Evolutionary conservation across 257 asterid genomes (phyloP).

Genomic region (Gardenia jasminoides): DNA sequence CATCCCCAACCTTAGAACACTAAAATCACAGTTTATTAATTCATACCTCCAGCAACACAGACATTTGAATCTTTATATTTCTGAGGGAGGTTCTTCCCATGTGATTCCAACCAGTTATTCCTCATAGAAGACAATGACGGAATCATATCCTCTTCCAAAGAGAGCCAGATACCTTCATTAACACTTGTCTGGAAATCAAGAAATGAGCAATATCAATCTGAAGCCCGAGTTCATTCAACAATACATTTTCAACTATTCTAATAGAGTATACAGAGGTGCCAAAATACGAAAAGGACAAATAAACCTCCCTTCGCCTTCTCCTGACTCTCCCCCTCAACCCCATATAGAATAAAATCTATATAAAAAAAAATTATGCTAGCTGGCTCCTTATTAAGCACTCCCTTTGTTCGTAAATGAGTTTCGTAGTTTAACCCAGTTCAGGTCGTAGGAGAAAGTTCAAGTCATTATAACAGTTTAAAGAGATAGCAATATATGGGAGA

Average conservation of each 20-base stretch:
- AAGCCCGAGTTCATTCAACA: slow-evolving; percentile 4
- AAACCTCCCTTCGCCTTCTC: too few relatives aligned
- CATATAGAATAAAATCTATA: too few relatives aligned
- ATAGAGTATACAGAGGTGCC: too few relatives aligned
- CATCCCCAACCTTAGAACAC: slow-evolving; percentile 1
- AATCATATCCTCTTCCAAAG: slow-evolving; percentile 82
- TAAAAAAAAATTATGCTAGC: too few relatives aligned
- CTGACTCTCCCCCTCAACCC: too few relatives aligned
- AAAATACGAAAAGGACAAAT: too few relatives aligned
- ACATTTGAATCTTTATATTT: slow-evolving; percentile 76
- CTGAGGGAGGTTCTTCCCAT: slow-evolving; percentile 58
- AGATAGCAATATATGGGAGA: neutral
- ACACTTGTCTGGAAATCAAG: slow-evolving; percentile 54
- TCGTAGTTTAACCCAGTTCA: neutral
- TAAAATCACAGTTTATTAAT: slow-evolving; percentile 23
- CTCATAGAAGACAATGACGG: slow-evolving; percentile 61
- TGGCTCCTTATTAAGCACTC: too few relatives aligned
- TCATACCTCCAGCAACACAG: slow-evolving; percentile 98
- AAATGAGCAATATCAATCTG: slow-evolving; percentile 6
- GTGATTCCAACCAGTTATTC: slow-evolving; percentile 89
- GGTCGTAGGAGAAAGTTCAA: neutral
- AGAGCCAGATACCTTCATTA: slow-evolving; percentile 73
- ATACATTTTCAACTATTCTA: too few relatives aligned
- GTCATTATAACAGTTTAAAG: neutral
- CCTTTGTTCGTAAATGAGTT: neutral